Percentiles rank a stretch among this genome's conserved stretches.
Conservation (phyloP, 1,139 yeast species). For the Kodamaea sp. region DNA sequence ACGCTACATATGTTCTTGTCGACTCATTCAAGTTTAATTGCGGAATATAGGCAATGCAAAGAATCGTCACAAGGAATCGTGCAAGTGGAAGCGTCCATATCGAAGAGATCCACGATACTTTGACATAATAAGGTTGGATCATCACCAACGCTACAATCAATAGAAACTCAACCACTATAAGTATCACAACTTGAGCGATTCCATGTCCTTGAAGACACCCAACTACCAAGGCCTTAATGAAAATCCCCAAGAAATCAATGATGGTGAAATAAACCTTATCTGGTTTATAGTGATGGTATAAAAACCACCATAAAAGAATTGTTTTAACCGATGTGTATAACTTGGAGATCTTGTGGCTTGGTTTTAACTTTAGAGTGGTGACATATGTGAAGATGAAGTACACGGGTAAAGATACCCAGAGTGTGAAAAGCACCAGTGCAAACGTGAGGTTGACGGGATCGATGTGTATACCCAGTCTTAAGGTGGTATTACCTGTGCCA, state of each 20-base stretch:
- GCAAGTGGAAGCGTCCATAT: conserved; percentile 37
- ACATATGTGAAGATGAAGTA: conserved; percentile 35
- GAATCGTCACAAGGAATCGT: conserved; percentile 32
- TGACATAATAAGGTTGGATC: conserved; percentile 40
- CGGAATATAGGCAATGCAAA: conserved; percentile 41
- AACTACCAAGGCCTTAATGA: conserved; percentile 37
- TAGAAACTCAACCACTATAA: conserved; percentile 34
- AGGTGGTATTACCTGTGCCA: no score
- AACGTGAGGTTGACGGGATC: conserved; percentile 17
- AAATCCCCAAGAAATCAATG: conserved; percentile 28
- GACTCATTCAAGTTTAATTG: conserved; percentile 31
- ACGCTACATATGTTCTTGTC: conserved; percentile 38
- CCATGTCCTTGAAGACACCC: conserved; percentile 46
- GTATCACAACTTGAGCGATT: conserved; percentile 38
- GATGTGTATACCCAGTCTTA: no score
- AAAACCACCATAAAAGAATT: conserved; percentile 45
- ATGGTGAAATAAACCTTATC: conserved; percentile 35
- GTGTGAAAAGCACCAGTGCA: conserved; percentile 30
- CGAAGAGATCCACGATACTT: conserved; percentile 36
- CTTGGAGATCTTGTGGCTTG: conserved; percentile 20
- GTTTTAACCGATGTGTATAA: conserved; percentile 48
- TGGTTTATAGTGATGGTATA: conserved; percentile 46
- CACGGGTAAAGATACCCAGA: conserved; percentile 29
- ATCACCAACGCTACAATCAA: conserved; percentile 29
- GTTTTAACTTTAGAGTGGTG: conserved; percentile 15